phyloP scores from a whole-genome alignment of 495 filamentous ascomycete species.

The Podospora anserina region DNA sequence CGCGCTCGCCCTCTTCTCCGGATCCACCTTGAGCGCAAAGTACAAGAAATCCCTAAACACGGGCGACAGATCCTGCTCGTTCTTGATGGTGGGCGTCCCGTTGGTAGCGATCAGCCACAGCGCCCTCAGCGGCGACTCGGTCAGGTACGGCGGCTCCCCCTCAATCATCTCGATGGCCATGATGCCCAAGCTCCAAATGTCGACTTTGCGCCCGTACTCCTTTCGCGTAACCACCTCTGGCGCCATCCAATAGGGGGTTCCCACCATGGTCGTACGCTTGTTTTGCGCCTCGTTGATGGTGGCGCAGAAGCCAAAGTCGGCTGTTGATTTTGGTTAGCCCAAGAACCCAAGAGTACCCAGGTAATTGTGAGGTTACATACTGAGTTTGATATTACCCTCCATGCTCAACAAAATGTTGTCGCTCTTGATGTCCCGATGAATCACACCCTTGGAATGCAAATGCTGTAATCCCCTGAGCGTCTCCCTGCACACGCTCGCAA shows the following conservation, averaged over 20 bases:
- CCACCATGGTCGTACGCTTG: slow-evolving; percentile 98
- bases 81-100: slow-evolving; percentile 92
- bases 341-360: neutral
- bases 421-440: slow-evolving; percentile 98
- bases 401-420: slow-evolving; percentile 95
- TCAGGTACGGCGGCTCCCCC: slow-evolving; percentile 95
- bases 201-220: slow-evolving; percentile 96
- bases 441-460: slow-evolving; percentile 94
- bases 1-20: slow-evolving; percentile 91
- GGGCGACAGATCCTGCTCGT: slow-evolving; percentile 74
- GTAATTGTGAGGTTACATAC: slow-evolving; percentile 53
- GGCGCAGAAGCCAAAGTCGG: slow-evolving; percentile 98
- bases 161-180: slow-evolving; percentile 99
- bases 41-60: slow-evolving; percentile 87
- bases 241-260: slow-evolving; percentile 99
- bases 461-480: slow-evolving; percentile 90
- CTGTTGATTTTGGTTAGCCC: slow-evolving; percentile 42
- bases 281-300: slow-evolving; percentile 97
- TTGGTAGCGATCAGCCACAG: slow-evolving; percentile 97
- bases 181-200: slow-evolving; percentile 97
- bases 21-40: slow-evolving; percentile 90
- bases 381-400: slow-evolving; percentile 96
- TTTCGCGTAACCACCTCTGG: slow-evolving; percentile 96
- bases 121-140: slow-evolving; percentile 88
- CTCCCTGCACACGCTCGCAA: slow-evolving; percentile 92